Evolutionary conservation across 768 basidiomycete species (phyloP).

Genomic region (Mycena metata): DNA sequence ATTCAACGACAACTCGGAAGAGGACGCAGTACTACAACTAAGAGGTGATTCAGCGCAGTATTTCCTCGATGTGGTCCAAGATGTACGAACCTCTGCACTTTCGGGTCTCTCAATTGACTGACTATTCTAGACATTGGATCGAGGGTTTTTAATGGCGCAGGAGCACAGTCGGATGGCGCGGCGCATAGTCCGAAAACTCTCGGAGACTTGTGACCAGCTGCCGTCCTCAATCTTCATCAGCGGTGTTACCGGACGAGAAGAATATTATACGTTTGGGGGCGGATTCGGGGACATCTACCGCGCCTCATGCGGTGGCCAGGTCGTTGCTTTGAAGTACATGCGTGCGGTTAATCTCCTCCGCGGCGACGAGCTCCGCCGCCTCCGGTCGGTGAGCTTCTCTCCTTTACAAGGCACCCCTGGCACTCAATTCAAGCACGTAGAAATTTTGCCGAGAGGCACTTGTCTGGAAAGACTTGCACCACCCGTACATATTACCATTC

Average conservation of each 20-base stretch:
- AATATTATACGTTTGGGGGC: conserved; percentile 3
- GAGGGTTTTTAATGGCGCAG: neutral
- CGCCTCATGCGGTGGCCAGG: neutral
- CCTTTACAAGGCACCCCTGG: neutral
- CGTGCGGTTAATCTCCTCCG: neutral
- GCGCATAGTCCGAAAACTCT: conserved; percentile 15
- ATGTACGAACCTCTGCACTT: neutral
- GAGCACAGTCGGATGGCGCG: conserved; percentile 11
- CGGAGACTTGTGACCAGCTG: neutral
- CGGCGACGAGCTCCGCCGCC: conserved; percentile 1
- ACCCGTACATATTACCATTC: conserved; percentile 47
- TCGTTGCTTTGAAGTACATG: conserved; percentile 17
- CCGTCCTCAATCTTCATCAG: conserved; percentile 17
- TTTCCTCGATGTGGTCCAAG: conserved; percentile 18
- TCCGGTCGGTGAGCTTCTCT: neutral
- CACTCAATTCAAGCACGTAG: conserved; percentile 22
- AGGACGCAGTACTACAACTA: neutral
- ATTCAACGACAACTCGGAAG: neutral
- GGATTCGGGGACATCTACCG: conserved; percentile 16
- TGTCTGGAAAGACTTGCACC: conserved; percentile 45
- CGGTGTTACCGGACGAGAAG: neutral
- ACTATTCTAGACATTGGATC: conserved; percentile 3
- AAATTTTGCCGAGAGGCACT: conserved; percentile 46
- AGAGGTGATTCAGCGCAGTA: neutral
- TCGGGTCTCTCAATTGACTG: neutral